Evolutionary conservation across 1,284 basidiomycete genomes (phyloP).

Genomic region (Trichosporon coremiiforme): DNA sequence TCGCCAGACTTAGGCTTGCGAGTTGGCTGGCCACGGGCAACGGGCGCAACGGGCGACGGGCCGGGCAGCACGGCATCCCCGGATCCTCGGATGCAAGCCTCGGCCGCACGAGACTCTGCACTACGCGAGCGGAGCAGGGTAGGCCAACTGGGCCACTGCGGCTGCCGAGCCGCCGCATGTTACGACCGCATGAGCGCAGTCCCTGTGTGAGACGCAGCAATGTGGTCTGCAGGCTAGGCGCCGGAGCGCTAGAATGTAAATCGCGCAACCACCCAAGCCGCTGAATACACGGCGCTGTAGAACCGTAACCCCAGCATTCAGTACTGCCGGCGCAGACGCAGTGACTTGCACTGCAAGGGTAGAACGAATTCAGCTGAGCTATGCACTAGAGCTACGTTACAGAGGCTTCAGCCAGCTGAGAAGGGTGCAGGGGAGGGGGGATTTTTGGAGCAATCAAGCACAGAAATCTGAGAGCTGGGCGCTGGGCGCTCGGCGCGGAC

Average conservation of each 20-base stretch:
- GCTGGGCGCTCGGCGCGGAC: too few species aligned
- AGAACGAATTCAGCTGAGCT: too few species aligned
- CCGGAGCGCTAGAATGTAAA: background rate
- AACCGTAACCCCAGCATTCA: background rate
- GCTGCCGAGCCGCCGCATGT: background rate
- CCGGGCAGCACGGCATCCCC: background rate
- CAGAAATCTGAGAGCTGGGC: background rate
- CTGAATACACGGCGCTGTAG: background rate
- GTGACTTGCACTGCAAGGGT: background rate
- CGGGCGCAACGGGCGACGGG: conserved; percentile 5
- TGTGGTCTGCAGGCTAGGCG: too few species aligned
- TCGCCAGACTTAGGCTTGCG: background rate
- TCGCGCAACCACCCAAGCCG: background rate
- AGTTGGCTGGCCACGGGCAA: conserved; percentile 11
- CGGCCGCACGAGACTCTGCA: background rate
- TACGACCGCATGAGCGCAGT: too few species aligned
- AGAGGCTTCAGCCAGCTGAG: background rate
- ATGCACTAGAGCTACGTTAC: background rate
- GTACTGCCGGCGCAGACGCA: background rate
- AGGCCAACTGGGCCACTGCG: too few species aligned
- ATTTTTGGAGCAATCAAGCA: background rate
- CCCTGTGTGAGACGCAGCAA: too few species aligned
- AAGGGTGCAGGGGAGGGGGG: background rate
- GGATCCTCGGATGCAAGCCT: background rate
- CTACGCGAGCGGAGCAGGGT: background rate